These are phyloP conservation scores for Kwoniella dejecticola DNA, from an alignment of 768 basidiomycete species.

Conservation along the genomic window DNA sequence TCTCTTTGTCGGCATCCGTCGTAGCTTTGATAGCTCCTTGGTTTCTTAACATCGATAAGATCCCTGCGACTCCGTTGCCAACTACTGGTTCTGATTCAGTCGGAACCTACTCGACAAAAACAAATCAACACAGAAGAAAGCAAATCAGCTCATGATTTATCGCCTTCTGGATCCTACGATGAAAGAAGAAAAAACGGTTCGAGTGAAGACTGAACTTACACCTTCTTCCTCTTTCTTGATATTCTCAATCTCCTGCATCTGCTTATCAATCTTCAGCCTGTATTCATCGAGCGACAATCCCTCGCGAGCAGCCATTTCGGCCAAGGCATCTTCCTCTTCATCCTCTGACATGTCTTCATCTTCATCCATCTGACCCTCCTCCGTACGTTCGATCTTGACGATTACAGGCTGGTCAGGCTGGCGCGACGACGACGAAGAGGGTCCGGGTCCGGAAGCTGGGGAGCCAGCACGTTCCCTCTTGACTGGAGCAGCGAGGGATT, in stretches of 20 bases:
- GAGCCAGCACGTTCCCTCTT: constrained; percentile 58
- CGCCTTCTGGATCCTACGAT: neutral
- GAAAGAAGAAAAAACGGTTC: neutral
- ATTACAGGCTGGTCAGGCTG: constrained; percentile 22
- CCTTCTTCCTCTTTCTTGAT: constrained; percentile 63
- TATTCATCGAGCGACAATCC: constrained; percentile 54
- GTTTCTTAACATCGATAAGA: constrained; percentile 81
- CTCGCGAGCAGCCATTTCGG: constrained; percentile 55
- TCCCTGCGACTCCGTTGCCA: constrained; percentile 80
- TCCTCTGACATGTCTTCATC: constrained; percentile 58
- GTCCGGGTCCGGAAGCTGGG: constrained; percentile 18
- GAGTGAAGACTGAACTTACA: constrained; percentile 37
- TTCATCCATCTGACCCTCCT: constrained; percentile 64
- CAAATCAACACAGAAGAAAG: too few relatives aligned
- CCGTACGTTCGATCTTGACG: constrained; percentile 59
- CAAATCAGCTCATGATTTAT: neutral
- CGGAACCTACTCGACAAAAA: constrained; percentile 63
- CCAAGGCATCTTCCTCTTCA: constrained; percentile 74
- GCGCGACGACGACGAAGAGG: neutral
- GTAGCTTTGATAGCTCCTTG: constrained; percentile 81
- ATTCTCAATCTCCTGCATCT: constrained; percentile 76
- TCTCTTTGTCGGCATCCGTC: constrained; percentile 66
- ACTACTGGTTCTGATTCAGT: constrained; percentile 77
- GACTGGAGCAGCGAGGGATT: constrained; percentile 40
- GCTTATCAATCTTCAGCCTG: constrained; percentile 61